phyloP scores from a whole-genome alignment of 495 filamentous ascomycete genomes.

The Talaromyces wortmannii region DNA sequence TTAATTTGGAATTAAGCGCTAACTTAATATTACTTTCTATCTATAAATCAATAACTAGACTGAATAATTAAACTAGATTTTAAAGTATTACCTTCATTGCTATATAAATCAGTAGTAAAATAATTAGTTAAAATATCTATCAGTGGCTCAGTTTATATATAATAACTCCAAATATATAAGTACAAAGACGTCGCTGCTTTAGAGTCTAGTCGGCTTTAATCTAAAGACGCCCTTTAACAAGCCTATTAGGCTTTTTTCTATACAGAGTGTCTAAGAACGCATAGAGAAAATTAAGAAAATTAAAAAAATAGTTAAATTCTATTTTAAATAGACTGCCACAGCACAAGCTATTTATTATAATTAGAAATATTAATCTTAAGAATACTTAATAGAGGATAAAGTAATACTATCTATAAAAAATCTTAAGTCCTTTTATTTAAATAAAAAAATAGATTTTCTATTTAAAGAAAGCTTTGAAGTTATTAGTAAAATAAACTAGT shows the following conservation, averaged over 20 bases:
- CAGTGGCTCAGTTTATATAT: not conserved
- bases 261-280: slow-evolving; percentile 2
- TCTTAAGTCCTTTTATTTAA: not conserved
- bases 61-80: slow-evolving; percentile 4
- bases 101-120: slow-evolving; percentile 3
- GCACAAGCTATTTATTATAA: slow-evolving; percentile 1
- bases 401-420: not conserved
- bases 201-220: not conserved
- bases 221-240: not conserved
- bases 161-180: slow-evolving; percentile 4
- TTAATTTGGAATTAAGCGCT: slow-evolving; percentile 4
- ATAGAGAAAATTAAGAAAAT: not conserved
- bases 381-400: not conserved
- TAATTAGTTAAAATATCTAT: not conserved
- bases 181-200: slow-evolving; percentile 1
- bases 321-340: not conserved
- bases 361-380: not conserved
- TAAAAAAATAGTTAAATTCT: not conserved
- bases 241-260: not conserved
- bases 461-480: not conserved
- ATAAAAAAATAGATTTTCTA: slow-evolving; percentile 2
- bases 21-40: slow-evolving; percentile 4
- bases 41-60: not conserved
- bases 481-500: slow-evolving; percentile 1
- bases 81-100: slow-evolving; percentile 2